Evolutionary conservation across 2,329 filamentous ascomycete species (phyloP).

Genomic region (Neonectria coccinea): DNA sequence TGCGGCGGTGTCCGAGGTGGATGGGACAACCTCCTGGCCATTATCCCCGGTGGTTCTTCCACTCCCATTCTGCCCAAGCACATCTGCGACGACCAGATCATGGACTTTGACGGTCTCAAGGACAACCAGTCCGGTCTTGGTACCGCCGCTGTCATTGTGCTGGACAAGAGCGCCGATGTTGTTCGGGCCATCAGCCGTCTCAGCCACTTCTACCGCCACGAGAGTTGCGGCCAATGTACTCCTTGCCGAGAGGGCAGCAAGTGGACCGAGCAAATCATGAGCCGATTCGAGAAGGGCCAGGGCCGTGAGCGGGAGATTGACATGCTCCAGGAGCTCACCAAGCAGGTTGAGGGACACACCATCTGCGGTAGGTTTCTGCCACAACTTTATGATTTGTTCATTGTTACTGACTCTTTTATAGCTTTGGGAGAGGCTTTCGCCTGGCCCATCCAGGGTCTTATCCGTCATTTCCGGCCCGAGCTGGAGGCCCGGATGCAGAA

Average conservation of each 20-base stretch:
- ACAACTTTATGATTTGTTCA: not conserved
- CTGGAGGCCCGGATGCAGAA: constrained; percentile 90
- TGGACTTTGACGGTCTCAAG: constrained; percentile 99
- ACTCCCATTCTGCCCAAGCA: constrained; percentile 93
- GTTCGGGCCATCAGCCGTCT: constrained; percentile 93
- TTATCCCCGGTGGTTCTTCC: constrained; percentile 96
- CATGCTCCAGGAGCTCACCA: constrained; percentile 99
- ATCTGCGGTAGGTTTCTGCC: constrained; percentile 80
- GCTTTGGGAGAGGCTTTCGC: constrained; percentile 97
- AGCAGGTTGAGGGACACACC: constrained; percentile 99
- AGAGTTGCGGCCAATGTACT: constrained; percentile 98
- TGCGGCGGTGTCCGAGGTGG: constrained; percentile 96
- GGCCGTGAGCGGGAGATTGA: constrained; percentile 94
- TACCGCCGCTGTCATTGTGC: constrained; percentile 97
- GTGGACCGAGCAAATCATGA: constrained; percentile 99
- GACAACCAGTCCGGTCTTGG: constrained; percentile 97
- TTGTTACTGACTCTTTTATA: constrained; percentile 53
- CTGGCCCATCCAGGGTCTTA: constrained; percentile 98
- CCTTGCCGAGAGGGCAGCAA: constrained; percentile 99
- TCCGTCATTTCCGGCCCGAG: constrained; percentile 97
- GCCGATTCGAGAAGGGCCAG: constrained; percentile 91
- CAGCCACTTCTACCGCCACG: constrained; percentile 97
- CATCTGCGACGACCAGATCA: constrained; percentile 93
- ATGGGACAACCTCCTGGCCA: constrained; percentile 95
- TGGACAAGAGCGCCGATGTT: constrained; percentile 98